A percentile compares a stretch with the other conserved stretches of the same genome.
Conservation (phyloP, 192 early-diverging fungal genomes). For the Obelidium mucronatum region DNA sequence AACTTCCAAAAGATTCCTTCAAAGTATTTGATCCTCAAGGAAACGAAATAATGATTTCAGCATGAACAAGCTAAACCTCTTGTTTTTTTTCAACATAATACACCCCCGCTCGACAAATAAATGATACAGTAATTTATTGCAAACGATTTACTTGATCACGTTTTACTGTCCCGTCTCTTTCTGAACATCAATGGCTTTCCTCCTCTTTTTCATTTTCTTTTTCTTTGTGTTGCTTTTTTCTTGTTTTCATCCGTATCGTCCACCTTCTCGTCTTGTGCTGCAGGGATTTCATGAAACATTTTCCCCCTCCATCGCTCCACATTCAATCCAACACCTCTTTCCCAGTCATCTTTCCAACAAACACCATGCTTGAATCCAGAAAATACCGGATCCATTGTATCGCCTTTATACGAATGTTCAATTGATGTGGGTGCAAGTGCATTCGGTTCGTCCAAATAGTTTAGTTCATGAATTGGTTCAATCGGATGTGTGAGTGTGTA, state of each 20-base stretch:
- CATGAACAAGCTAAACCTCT: no score
- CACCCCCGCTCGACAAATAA: no score
- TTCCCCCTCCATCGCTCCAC: conserved; percentile 19
- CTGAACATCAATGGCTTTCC: conserved; percentile 5
- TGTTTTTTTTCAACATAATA: no score
- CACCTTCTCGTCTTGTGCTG: no score
- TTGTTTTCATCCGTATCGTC: conserved; percentile 38
- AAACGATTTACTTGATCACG: no score
- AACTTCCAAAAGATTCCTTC: no score
- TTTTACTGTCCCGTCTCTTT: conserved; percentile 3
- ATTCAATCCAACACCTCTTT: background rate
- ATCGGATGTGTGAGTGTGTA: conserved; percentile 15
- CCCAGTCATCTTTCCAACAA: conserved; percentile 37
- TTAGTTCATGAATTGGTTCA: background rate
- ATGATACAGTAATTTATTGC: no score
- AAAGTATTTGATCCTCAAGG: no score
- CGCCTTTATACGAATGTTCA: conserved; percentile 19
- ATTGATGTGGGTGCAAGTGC: background rate
- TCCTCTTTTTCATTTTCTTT: conserved; percentile 31
- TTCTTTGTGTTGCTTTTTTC: conserved; percentile 39
- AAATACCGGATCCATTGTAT: conserved; percentile 15
- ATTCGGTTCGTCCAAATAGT: background rate
- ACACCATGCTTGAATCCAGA: conserved; percentile 25
- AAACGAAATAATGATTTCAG: no score
- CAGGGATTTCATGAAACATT: conserved; percentile 11